Evolutionary conservation across 1,284 basidiomycete genomes (phyloP), one percentile per base, ranked within the genome.

Genomic region (Coriolopsis trogii): DNA sequence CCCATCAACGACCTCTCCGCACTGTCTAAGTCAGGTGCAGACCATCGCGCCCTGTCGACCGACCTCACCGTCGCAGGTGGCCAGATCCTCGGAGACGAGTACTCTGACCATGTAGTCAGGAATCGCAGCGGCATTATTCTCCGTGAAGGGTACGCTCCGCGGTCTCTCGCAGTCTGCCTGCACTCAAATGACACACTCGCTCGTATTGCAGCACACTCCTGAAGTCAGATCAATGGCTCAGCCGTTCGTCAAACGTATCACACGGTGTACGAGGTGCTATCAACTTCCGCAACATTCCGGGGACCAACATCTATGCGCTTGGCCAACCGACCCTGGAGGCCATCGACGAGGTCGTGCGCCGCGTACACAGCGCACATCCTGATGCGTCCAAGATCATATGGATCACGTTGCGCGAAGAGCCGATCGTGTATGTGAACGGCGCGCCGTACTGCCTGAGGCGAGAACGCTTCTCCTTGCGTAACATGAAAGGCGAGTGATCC

Each of bases 371-470:
- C 13, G 76, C 81, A 0, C 81, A 90, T 61, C 85, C 89, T 0
- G 68, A 71, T 10, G 77, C 85, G 0, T 77, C 77, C 9, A 80
- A 80, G 34, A 81, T 96, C 23, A 80, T 93, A 9, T 99, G 96
- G 97, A 85, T 99, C 51, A 95, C 95, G 21, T 73, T 99, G 28
- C 79, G 95, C 16, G 94, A 95, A 63, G 96, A 99, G 68, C 96
- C 96, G 0, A 82, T 99, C 45, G 91, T 98, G 1, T 95, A 96
- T 65, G 85, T 99, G 64, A 97, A 98, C 62, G 93, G 91, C 30
- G 82, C 85, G 9, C 89, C 89, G 1, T 91, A 89, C 63, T 91
- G 89, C 60, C 70, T 91, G 66, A 77, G 92, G 53, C 73, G 91
- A 55, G 91, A 93, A 65, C 80, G 84, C 2, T 92, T 87, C 60